phyloP scores from a whole-genome alignment of 192 early-diverging fungal species.

The Glomus cerebriforme region DNA sequence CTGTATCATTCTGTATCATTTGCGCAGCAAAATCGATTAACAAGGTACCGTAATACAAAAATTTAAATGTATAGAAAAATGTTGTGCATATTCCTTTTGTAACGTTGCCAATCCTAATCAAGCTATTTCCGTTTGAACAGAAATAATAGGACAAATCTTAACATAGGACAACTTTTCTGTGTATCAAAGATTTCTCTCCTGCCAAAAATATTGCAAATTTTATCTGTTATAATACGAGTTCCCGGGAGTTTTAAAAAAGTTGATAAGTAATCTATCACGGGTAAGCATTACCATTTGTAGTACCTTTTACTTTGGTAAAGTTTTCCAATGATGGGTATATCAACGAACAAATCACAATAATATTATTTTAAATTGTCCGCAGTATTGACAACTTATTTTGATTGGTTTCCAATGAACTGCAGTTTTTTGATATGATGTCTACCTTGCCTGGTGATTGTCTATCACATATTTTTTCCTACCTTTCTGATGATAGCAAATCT shows the following conservation, averaged over 20 bases:
- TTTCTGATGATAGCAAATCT: background rate
- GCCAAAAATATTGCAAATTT: background rate
- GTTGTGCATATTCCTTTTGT: background rate
- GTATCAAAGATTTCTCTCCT: background rate
- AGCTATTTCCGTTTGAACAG: background rate
- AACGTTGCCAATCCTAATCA: background rate
- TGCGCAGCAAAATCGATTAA: background rate
- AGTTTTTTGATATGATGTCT: background rate
- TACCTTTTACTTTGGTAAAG: background rate
- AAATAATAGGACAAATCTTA: background rate
- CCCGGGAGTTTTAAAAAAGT: background rate
- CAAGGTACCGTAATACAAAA: background rate
- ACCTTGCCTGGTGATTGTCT: conserved; percentile 5
- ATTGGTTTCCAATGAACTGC: background rate
- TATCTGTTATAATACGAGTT: background rate
- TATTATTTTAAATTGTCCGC: background rate
- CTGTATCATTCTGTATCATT: too few relatives aligned
- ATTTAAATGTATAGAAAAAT: too few relatives aligned
- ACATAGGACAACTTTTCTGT: background rate
- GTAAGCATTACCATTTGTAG: background rate
- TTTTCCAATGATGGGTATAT: background rate
- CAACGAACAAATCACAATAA: background rate
- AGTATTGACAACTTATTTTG: background rate
- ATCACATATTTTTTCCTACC: background rate
- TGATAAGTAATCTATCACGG: background rate